These are phyloP conservation scores for Endotrypanum monterogeii DNA, from an alignment of 208 protist genomes.

Conservation along the genomic window DNA sequence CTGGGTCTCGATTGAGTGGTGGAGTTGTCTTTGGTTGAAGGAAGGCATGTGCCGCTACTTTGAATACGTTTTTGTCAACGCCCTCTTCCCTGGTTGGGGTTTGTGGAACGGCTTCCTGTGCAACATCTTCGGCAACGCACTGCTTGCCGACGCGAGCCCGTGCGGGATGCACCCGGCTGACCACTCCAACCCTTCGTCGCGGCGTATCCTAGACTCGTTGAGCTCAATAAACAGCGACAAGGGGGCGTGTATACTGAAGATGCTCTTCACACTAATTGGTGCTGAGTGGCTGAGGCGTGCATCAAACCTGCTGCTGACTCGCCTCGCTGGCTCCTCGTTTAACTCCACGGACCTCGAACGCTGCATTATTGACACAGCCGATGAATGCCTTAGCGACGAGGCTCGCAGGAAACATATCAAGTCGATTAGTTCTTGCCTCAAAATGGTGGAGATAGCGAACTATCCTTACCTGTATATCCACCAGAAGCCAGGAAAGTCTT, in stretches of 20 bases:
- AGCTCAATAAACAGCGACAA: slow-evolving; percentile 81
- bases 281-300: slow-evolving; percentile 33
- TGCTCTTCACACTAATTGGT: slow-evolving; percentile 65
- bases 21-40: slow-evolving; percentile 96
- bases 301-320: slow-evolving; percentile 38
- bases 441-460: slow-evolving; percentile 31
- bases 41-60: slow-evolving; percentile 97
- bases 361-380: slow-evolving; percentile 37
- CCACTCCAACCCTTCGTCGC: slow-evolving; percentile 34
- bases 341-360: slow-evolving; percentile 39
- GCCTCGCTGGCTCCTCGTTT: slow-evolving; percentile 32
- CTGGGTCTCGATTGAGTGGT: slow-evolving; percentile 94
- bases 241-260: slow-evolving; percentile 71
- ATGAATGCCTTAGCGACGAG: slow-evolving; percentile 13
- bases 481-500: slow-evolving; percentile 22
- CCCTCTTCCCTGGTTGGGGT: slow-evolving; percentile 81
- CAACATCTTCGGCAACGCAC: slow-evolving; percentile 43
- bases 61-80: slow-evolving; percentile 81
- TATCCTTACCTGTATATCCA: slow-evolving; percentile 54
- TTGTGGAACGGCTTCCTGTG: slow-evolving; percentile 74
- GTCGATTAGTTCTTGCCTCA: slow-evolving; percentile 24
- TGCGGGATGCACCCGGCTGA: slow-evolving; percentile 52
- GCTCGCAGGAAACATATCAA: slow-evolving; percentile 16
- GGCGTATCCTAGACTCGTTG: slow-evolving; percentile 49
- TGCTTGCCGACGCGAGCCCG: slow-evolving; percentile 41